Evolutionary conservation across 345 rosid species (phyloP).

Genomic region (Punica granatum): DNA sequence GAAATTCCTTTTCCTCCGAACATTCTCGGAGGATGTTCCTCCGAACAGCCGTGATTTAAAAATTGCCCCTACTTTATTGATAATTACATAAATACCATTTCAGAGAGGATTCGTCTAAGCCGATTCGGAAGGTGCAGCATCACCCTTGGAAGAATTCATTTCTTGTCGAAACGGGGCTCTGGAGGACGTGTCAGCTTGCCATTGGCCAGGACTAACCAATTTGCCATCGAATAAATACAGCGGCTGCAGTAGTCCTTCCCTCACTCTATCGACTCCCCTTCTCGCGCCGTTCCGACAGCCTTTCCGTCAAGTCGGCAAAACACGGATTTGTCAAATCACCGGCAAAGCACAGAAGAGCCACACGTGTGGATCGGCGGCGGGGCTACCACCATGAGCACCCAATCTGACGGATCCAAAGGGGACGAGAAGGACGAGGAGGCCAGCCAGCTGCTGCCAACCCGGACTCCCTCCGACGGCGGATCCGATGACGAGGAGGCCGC

Average conservation of each 20-base stretch:
- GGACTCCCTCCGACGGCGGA: neutral
- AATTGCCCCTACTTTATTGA: too few relatives aligned
- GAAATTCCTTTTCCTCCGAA: too few relatives aligned
- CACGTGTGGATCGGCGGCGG: neutral
- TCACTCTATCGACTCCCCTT: neutral
- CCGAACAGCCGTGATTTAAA: too few relatives aligned
- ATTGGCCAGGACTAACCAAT: too few relatives aligned
- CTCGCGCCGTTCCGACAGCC: neutral
- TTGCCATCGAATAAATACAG: too few relatives aligned
- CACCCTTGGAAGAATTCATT: too few relatives aligned
- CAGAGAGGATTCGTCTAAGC: too few relatives aligned
- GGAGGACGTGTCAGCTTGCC: too few relatives aligned
- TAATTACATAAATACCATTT: too few relatives aligned
- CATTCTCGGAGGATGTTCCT: too few relatives aligned
- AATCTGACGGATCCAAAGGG: constrained; percentile 3
- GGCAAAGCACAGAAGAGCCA: neutral
- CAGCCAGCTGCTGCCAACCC: constrained; percentile 5
- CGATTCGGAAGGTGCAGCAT: too few relatives aligned
- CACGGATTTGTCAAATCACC: neutral
- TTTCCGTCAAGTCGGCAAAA: neutral
- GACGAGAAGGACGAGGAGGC: constrained; percentile 8
- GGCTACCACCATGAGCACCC: constrained; percentile 1
- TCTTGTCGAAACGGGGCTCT: too few relatives aligned
- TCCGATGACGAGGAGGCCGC: constrained; percentile 21
- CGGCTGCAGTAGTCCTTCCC: neutral